Evolutionary conservation across 2,329 filamentous ascomycete genomes (phyloP).

Genomic region (Coniochaeta ligniaria): DNA sequence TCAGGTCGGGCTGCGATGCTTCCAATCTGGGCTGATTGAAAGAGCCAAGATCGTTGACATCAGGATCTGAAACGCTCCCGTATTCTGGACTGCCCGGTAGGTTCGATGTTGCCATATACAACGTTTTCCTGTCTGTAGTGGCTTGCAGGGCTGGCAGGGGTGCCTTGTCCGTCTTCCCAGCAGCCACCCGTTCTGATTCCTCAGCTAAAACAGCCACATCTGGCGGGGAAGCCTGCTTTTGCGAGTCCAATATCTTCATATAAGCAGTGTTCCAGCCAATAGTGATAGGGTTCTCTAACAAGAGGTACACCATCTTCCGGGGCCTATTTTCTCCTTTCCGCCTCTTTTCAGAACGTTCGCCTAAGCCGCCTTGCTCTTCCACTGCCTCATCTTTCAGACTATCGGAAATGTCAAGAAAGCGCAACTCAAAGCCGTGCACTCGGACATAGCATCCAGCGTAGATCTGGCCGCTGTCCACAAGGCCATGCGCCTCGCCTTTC

Average conservation of each 20-base stretch:
- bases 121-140: neutral
- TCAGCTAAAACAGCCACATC: neutral
- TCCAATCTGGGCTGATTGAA: neutral
- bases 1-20: neutral
- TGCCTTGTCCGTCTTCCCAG: neutral
- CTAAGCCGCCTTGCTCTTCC: constrained; percentile 1
- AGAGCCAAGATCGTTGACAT: no score
- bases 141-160: neutral
- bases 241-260: constrained; percentile 15
- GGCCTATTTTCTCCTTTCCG: neutral
- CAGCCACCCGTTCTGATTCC: neutral
- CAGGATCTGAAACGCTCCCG: neutral
- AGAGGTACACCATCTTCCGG: constrained; percentile 32
- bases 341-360: constrained; percentile 1
- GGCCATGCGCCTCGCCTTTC: constrained; percentile 34
- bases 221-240: neutral
- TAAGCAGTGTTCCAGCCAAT: constrained; percentile 42
- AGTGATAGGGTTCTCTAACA: constrained; percentile 35
- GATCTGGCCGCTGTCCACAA: constrained; percentile 38
- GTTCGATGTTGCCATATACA: neutral
- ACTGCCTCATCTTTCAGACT: neutral
- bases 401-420: constrained; percentile 13
- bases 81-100: neutral
- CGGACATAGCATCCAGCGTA: constrained; percentile 41
- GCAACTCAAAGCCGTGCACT: constrained; percentile 32